Base-by-base conservation (phyloP, 2,329 filamentous ascomycete species). In the Sarocladium oryzae region DNA sequence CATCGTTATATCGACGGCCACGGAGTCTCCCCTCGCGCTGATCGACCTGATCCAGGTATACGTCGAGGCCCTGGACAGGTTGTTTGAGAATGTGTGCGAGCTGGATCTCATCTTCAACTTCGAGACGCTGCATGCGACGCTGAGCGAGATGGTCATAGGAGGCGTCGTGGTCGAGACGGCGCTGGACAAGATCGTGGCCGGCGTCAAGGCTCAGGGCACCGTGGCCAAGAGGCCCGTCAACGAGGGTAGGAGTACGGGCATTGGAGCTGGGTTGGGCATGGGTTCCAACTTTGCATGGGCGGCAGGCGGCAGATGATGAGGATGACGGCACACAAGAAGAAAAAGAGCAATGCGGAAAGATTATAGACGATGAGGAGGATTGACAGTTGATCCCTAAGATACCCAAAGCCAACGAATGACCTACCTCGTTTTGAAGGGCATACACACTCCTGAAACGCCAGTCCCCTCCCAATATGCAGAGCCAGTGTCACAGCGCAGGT, bases 41-140 rank as follows among this genome's bases (percentile, higher is more conserved):
- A 90, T 99, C 55, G 93, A 99, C 68, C 75, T 99, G 51, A 97
- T 99, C 57, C 93, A 99, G 70, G 93, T 99, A 54, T 99, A 96
- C 62, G 93, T 99, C 56, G 93, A 99, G 70, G 85, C 92, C 1
- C 79, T 99, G 32, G 93, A 99, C 68, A 84, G 89, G 57, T 77
- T 99, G 36, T 99, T 99, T 65, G 93, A 97, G 72, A 96, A 99
- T 66, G 93, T 99, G 9, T 99, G 93, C 77, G 93, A 99, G 74
- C 76, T 99, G 52, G 91, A 99, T 68, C 78, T 99, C 59, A 99
- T 99, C 67, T 99, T 99, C 75, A 97, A 97, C 66, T 99, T 96
- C 61, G 93, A 99, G 77, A 95, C 90, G 15, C 76, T 99, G 61
- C 93, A 99, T 73, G 88, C 92, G 8, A 84, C 90, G 15, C 74